These are phyloP conservation scores for Pythium plurisporium DNA, from an alignment of 352 stramenopile species.

Conservation along the genomic window DNA sequence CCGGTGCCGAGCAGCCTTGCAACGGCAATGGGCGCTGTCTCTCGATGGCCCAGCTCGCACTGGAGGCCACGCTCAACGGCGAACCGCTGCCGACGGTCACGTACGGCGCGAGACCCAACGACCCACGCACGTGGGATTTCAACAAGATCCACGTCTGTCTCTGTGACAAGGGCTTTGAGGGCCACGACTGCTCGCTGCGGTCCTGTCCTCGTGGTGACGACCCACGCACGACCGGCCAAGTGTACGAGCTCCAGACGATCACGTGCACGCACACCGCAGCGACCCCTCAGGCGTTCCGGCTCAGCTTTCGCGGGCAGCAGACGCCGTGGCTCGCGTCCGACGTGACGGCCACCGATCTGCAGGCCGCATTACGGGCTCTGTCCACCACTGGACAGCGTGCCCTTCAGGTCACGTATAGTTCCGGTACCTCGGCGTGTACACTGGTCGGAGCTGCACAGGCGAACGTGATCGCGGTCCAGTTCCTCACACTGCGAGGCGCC, in stretches of 20 bases:
- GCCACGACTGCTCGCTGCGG: slow-evolving; percentile 77
- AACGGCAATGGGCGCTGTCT: slow-evolving; percentile 65
- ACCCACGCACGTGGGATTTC: slow-evolving; percentile 76
- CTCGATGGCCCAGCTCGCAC: slow-evolving; percentile 56
- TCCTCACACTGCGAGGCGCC: slow-evolving; percentile 52
- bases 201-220: slow-evolving; percentile 65
- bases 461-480: slow-evolving; percentile 66
- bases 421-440: slow-evolving; percentile 45
- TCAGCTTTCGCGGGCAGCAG: slow-evolving; percentile 53
- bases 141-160: slow-evolving; percentile 87
- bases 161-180: slow-evolving; percentile 80
- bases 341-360: slow-evolving; percentile 29
- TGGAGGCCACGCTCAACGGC: slow-evolving; percentile 42
- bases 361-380: slow-evolving; percentile 39
- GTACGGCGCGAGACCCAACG: slow-evolving; percentile 70
- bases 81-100: slow-evolving; percentile 40
- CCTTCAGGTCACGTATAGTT: slow-evolving; percentile 54
- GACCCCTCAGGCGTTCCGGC: slow-evolving; percentile 37
- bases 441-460: slow-evolving; percentile 8
- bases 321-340: slow-evolving; percentile 39
- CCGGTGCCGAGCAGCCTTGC: slow-evolving; percentile 46
- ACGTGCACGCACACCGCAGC: slow-evolving; percentile 36
- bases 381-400: slow-evolving; percentile 25
- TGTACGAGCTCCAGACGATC: slow-evolving; percentile 60
- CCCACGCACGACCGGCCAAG: slow-evolving; percentile 56